Base-by-base conservation (phyloP, 805 yeast genomes). In the Clavispora vitiphila region DNA sequence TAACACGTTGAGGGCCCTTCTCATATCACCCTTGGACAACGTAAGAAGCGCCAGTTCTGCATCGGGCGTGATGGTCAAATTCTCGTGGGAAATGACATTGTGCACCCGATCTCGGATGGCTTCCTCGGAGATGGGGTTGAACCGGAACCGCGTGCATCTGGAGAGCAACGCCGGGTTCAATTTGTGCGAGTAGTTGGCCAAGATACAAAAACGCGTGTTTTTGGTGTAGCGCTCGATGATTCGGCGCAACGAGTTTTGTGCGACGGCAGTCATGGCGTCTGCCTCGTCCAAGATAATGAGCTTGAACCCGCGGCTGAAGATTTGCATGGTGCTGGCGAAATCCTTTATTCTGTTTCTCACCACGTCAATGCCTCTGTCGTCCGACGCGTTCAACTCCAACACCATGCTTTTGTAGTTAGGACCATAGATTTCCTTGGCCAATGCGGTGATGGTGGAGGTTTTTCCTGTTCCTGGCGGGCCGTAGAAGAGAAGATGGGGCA, bases 381-480 rank as follows among this genome's bases (percentile, higher is more conserved):
- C 99, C 4, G 95, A 83, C 4, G 99, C 99, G 64, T 93, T 93
- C 61, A 93, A 73, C 60, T 93, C 99, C 41, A 93, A 67, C 1
- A 93, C 97, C 90, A 90, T 89, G 57, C 88, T 86, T 53, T 75
- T 78, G 60, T 86, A 86, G 49, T 80, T 77, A 14, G 74, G 66
- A 2, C 99, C 99, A 58, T 84, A 90, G 8, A 90, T 77, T 56
- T 89, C 96, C 43, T 79, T 72, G 1, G 97, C 96, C 43, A 90
- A 65, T 1, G 97, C 96, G 18, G 84, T 75, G 50, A 88, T 83
- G 3, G 95, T 87, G 3, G 95, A 84, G 0, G 96, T 88, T 61
- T 88, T 88, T 50, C 96, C 96, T 0, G 96, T 88, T 16, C 96
- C 96, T 14, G 96, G 96, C 1, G 96, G 96, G 0, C 96, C 97